Base-by-base conservation (phyloP, 257 asterid genomes). In the Knoxia roxburghii region DNA sequence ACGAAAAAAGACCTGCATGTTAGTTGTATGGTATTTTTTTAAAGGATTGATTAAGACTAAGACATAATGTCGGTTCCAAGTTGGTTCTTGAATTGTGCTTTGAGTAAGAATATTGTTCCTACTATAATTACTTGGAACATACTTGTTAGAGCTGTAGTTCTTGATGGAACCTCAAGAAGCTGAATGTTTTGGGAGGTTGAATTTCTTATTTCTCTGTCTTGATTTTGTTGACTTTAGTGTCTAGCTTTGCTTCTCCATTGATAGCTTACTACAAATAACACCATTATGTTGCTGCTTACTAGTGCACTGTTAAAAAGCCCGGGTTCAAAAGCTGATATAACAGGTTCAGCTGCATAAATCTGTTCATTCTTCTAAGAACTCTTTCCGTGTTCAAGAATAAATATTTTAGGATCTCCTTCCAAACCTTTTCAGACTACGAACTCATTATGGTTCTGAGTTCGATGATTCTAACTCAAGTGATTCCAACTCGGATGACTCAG, bases 61-160 rank as follows among this genome's bases (percentile, higher is more conserved):
- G n/a, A 82, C 65, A 85, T 85, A 79, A 54, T 88, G 79, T 72
- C 90, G 15, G 70, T 48, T 72, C 93, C 96, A 57, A 52, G 80
- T 72, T 67, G 75, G 66, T 85, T 84, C 80, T 83, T 94, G 52
- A 80, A 84, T 43, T 79, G 83, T 80, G 97, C 96, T 68, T 61
- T 85, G 80, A 43, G 77, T 35, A 80, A 76, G 78, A 79, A 82
- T 55, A 75, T 84, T 73, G 78, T 75, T 73, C 97, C 97, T 17
- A 90, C 96, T 41, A 45, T 78, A 52, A 50, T 90, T 67, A 86
- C 96, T 64, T 94, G 99, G 99, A 87, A 83, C 72, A 94, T 94
- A 82, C 95, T 90, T 64, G 95, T 90, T 73, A 78, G 99, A 81
- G 96, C 97, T 65, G 91, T 94, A 56, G 62, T 85, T 77, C 75